Evolutionary conservation across 1,284 basidiomycete species (phyloP).

Genomic region (Stereum hirsutum): DNA sequence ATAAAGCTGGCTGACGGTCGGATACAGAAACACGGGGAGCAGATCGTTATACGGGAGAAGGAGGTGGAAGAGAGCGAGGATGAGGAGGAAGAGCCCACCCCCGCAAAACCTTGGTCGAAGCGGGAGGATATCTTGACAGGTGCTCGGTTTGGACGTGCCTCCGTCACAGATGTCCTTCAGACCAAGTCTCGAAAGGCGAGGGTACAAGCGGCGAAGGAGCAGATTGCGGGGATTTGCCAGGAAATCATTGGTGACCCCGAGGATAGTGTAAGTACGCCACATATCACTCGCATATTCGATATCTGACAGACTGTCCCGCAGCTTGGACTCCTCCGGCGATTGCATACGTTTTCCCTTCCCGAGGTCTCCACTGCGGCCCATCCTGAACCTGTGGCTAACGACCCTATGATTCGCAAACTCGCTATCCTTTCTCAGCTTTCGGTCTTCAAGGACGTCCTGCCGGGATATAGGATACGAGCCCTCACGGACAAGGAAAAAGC

Average conservation of each 20-base stretch:
- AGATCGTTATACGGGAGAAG: slow-evolving; percentile 19
- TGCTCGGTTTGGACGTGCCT: slow-evolving; percentile 73
- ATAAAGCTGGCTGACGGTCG: slow-evolving; percentile 80
- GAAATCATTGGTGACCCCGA: slow-evolving; percentile 85
- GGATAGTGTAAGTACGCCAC: slow-evolving; percentile 60
- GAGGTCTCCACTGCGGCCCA: slow-evolving; percentile 62
- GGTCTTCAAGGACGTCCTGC: slow-evolving; percentile 94
- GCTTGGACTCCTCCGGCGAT: slow-evolving; percentile 79
- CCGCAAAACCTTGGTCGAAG: slow-evolving; percentile 17
- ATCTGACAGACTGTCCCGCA: slow-evolving; percentile 24
- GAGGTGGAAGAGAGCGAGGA: slow-evolving; percentile 29
- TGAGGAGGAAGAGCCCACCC: slow-evolving; percentile 27
- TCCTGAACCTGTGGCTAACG: slow-evolving; percentile 65
- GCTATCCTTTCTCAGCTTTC: slow-evolving; percentile 89
- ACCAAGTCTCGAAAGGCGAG: slow-evolving; percentile 60
- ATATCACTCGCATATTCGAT: slow-evolving; percentile 8
- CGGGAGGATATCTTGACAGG: slow-evolving; percentile 74
- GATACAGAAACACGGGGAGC: slow-evolving; percentile 42
- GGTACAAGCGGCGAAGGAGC: slow-evolving; percentile 79
- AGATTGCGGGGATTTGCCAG: slow-evolving; percentile 83
- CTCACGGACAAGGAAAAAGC: slow-evolving; percentile 86
- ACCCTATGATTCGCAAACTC: slow-evolving; percentile 77
- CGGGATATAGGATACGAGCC: slow-evolving; percentile 82
- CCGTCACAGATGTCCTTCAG: slow-evolving; percentile 67
- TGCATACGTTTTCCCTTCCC: slow-evolving; percentile 77